Evolutionary conservation across 805 yeast species (phyloP).

Genomic region (Candida tammaniensis): DNA sequence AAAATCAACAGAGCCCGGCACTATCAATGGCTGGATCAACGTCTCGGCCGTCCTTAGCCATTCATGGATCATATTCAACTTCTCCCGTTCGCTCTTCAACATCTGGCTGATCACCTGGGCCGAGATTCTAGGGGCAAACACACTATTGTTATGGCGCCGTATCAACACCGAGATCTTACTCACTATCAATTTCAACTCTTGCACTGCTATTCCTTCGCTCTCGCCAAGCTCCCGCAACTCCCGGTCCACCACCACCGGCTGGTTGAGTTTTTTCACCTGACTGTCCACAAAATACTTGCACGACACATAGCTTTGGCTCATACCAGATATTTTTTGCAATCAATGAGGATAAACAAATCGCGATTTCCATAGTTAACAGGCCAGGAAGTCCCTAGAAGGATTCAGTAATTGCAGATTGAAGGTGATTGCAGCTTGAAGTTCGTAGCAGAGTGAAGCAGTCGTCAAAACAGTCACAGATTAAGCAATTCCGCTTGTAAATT

Average conservation of each 20-base stretch:
- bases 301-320: constrained; percentile 22
- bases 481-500: too few species aligned
- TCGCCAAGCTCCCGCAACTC: constrained; percentile 14
- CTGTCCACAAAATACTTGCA: constrained; percentile 32
- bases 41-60: constrained; percentile 19
- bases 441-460: too few species aligned
- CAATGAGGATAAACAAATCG: too few species aligned
- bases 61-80: constrained; percentile 26
- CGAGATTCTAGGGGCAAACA: constrained; percentile 28
- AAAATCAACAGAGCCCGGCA: constrained; percentile 19
- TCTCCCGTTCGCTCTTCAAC: constrained; percentile 28
- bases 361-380: too few species aligned
- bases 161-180: constrained; percentile 12
- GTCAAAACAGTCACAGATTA: too few species aligned
- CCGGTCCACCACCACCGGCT: constrained; percentile 23
- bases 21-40: constrained; percentile 25
- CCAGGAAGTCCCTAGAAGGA: too few species aligned
- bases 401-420: too few species aligned
- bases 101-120: constrained; percentile 38
- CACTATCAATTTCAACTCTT: constrained; percentile 11
- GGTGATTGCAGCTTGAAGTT: too few species aligned
- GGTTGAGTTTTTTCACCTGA: constrained; percentile 25
- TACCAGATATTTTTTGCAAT: too few species aligned
- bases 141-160: constrained; percentile 25
- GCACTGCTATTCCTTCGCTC: constrained; percentile 8